Evolutionary conservation across 768 basidiomycete genomes (phyloP).

Genomic region (Mycena capillaripes): DNA sequence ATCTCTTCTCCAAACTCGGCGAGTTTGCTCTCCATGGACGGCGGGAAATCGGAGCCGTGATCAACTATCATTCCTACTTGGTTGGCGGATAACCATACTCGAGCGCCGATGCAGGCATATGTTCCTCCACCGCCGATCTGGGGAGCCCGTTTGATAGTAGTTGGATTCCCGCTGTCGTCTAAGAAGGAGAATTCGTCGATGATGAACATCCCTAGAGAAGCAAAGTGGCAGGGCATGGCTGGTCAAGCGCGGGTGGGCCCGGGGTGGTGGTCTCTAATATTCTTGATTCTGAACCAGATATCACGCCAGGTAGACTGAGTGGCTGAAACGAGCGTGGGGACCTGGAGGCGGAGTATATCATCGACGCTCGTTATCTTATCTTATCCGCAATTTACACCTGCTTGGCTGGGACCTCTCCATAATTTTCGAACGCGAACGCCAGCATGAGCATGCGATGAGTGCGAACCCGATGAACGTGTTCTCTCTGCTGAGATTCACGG

Average conservation of each 20-base stretch:
- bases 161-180: slow-evolving; percentile 66
- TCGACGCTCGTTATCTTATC: no score
- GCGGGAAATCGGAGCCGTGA: slow-evolving; percentile 82
- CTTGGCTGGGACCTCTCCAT: background rate
- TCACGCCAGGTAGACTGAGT: no score
- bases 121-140: slow-evolving; percentile 94
- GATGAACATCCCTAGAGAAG: slow-evolving; percentile 92
- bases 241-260: no score
- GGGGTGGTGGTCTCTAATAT: no score
- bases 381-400: background rate
- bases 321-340: no score
- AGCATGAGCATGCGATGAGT: background rate
- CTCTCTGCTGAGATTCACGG: slow-evolving; percentile 19
- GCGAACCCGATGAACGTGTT: slow-evolving; percentile 10
- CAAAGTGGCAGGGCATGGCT: slow-evolving; percentile 54
- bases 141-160: slow-evolving; percentile 59
- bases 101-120: slow-evolving; percentile 83
- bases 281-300: no score
- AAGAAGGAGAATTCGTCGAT: slow-evolving; percentile 83
- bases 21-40: slow-evolving; percentile 65
- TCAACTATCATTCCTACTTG: slow-evolving; percentile 89
- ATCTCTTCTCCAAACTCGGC: slow-evolving; percentile 77
- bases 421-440: no score
- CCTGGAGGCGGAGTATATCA: no score
- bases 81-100: slow-evolving; percentile 81